phyloP scores from a whole-genome alignment of 1,139 yeast species.

The Protomyces macrosporus region DNA sequence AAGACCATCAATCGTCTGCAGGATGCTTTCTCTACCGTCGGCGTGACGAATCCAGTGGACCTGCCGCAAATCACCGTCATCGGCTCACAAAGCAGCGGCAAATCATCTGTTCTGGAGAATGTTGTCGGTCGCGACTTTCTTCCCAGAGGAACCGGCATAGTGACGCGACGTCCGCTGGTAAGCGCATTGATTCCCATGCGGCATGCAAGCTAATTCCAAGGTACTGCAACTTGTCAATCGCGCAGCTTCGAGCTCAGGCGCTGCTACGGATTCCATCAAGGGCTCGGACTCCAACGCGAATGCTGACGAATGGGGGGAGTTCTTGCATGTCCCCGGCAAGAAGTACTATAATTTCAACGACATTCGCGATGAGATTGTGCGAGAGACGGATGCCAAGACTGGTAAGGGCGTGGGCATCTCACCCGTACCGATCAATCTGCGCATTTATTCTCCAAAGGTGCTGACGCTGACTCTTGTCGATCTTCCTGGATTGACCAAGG shows the following conservation, averaged over 20 bases:
- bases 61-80: constrained; percentile 95
- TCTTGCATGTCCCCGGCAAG: constrained; percentile 84
- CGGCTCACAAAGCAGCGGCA: constrained; percentile 92
- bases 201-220: constrained; percentile 7
- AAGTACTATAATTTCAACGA: constrained; percentile 86
- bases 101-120: constrained; percentile 87
- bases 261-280: constrained; percentile 31
- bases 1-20: constrained; percentile 88
- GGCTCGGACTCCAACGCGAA: constrained; percentile 55
- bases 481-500: constrained; percentile 95
- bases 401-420: constrained; percentile 92
- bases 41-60: constrained; percentile 53
- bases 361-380: constrained; percentile 81
- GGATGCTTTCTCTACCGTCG: constrained; percentile 88
- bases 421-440: constrained; percentile 82
- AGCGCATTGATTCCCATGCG: neutral
- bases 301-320: constrained; percentile 96
- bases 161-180: constrained; percentile 86
- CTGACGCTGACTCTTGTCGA: constrained; percentile 92
- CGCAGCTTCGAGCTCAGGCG: constrained; percentile 30
- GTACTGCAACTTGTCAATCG: constrained; percentile 35
- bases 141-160: constrained; percentile 84
- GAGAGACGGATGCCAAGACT: constrained; percentile 90
- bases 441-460: constrained; percentile 94
- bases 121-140: constrained; percentile 92